A percentile compares a stretch with the other conserved stretches of the same genome.
These are phyloP conservation scores for Nitzschia putrida DNA, from an alignment of 108 stramenopile genomes.

Conservation along the genomic window DNA sequence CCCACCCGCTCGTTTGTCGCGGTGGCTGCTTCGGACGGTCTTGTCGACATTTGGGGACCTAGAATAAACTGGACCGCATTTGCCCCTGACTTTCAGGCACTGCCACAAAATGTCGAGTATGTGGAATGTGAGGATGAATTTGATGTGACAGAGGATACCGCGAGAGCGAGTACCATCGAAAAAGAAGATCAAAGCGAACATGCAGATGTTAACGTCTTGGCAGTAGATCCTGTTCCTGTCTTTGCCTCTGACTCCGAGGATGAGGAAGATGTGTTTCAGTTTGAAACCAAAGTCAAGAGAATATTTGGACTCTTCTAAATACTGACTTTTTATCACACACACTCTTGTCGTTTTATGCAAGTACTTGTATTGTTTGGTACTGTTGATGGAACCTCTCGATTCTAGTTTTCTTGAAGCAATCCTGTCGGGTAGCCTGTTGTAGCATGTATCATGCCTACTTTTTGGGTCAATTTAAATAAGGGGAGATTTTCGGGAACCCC, in stretches of 20 bases:
- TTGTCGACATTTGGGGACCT: conserved; percentile 80
- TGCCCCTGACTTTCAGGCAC: conserved; percentile 84
- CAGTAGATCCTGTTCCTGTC: conserved; percentile 54
- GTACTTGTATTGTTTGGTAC: too few species aligned
- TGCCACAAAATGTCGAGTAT: conserved; percentile 76
- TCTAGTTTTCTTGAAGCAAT: too few species aligned
- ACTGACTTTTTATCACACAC: not conserved
- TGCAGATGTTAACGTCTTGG: conserved; percentile 57
- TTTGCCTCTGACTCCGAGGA: conserved; percentile 78
- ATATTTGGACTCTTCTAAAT: conserved; percentile 16
- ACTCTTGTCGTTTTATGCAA: too few species aligned
- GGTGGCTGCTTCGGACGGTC: conserved; percentile 75
- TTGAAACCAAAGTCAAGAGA: conserved; percentile 49
- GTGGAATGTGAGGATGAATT: conserved; percentile 78
- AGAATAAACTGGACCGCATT: conserved; percentile 78
- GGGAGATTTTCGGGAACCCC: too few species aligned
- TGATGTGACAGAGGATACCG: conserved; percentile 50
- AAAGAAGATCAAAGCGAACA: conserved; percentile 44
- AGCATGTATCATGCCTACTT: too few species aligned
- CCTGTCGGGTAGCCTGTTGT: too few species aligned
- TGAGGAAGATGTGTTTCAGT: conserved; percentile 68
- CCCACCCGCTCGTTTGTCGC: conserved; percentile 82
- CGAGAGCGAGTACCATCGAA: not conserved
- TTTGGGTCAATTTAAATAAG: too few species aligned
- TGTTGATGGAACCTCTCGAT: too few species aligned